These are phyloP conservation scores for Phragmites australis DNA, from an alignment of 176 grass and related monocot species.

Conservation along the genomic window DNA sequence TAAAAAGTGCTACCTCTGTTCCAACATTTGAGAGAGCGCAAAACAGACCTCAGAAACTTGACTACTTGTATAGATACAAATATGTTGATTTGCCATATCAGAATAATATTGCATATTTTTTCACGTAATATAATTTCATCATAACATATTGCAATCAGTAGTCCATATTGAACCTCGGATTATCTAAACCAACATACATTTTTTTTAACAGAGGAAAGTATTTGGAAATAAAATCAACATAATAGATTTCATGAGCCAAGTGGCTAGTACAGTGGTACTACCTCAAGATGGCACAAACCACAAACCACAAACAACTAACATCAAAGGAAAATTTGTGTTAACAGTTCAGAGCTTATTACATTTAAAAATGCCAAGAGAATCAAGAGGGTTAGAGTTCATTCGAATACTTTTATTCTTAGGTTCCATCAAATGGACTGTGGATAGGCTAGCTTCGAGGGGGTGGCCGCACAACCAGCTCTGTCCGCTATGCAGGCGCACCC, in stretches of 20 bases:
- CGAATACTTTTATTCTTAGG: not conserved
- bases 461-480: no score
- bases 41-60: no score
- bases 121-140: not conserved
- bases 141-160: not conserved
- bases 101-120: conserved; percentile 12
- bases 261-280: not conserved
- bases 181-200: conserved; percentile 7
- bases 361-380: not conserved
- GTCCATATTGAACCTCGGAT: not conserved
- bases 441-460: no score
- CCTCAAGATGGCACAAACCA: conserved; percentile 7
- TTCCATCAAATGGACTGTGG: no score
- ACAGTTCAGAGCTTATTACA: not conserved
- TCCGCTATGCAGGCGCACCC: no score
- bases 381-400: not conserved
- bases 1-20: no score
- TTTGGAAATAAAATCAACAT: not conserved
- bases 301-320: not conserved
- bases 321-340: not conserved
- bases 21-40: no score
- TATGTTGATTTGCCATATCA: conserved; percentile 1
- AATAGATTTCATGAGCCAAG: not conserved
- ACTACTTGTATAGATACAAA: not conserved
- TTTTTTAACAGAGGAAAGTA: not conserved